Percentiles rank a stretch among this genome's conserved stretches.
Evolutionary conservation across 495 filamentous ascomycete species (phyloP).

Genomic region (Achaetomiella virescens): DNA sequence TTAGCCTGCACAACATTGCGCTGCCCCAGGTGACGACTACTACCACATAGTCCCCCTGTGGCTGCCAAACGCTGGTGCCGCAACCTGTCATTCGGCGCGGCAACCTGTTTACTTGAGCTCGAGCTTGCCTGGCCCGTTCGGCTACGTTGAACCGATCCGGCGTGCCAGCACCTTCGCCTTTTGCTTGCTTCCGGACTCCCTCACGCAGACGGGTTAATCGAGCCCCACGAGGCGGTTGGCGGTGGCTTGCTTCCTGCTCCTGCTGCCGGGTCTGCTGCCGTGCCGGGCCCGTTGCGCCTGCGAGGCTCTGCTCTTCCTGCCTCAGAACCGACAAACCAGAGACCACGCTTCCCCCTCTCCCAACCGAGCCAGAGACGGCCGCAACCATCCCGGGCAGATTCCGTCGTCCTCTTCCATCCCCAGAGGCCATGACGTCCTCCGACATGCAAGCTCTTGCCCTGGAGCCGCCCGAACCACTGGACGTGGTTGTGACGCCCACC

Average conservation of each 20-base stretch:
- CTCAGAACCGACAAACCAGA: background rate
- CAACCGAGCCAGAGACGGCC: too few species aligned
- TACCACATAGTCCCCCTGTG: too few species aligned
- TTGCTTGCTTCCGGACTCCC: background rate
- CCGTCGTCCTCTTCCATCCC: background rate
- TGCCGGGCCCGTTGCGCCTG: background rate
- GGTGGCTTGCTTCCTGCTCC: background rate
- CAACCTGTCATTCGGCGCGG: background rate
- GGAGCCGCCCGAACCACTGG: slow-evolving; percentile 18
- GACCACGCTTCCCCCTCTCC: too few species aligned
- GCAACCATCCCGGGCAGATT: background rate
- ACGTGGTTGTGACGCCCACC: slow-evolving; percentile 35
- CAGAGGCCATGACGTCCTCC: slow-evolving; percentile 19
- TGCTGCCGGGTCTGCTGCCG: background rate
- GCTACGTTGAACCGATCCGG: background rate
- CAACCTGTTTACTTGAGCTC: background rate
- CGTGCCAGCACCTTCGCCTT: background rate
- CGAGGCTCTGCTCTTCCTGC: too few species aligned
- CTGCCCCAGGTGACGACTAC: too few species aligned
- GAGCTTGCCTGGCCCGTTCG: background rate
- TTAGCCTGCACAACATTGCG: too few species aligned
- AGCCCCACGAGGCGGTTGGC: too few species aligned
- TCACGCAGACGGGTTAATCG: background rate
- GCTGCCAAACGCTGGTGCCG: too few species aligned
- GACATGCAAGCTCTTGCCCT: slow-evolving; percentile 9